Evolutionary conservation across 148 eudicot genomes (phyloP), one percentile per base, ranked within the genome.

Genomic region (Rhododendron simsii): DNA sequence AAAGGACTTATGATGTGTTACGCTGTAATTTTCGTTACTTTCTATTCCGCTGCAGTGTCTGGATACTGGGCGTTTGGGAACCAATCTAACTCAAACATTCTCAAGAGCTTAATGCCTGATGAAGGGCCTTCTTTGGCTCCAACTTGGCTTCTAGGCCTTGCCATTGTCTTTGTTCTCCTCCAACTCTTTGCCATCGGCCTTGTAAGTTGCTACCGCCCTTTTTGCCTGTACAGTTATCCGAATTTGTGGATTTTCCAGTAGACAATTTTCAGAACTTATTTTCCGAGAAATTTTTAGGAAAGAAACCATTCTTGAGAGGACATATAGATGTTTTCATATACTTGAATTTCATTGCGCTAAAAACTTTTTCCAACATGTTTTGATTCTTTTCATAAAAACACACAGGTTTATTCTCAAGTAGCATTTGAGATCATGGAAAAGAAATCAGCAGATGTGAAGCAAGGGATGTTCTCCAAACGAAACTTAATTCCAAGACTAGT

Each of bases 181-280:
- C 99, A 98, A 84, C 98, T 98, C 86, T 91, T 98, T 15, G 99
- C 99, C 90, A 98, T 98, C 81, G 95, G 96, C 86, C 90, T 98
- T 95, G 99, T 97, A 90, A 85, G 83, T 78, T 44, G 4, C 50
- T 78, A 23, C 16, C 2, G 6, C 76, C 37, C 76, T 71, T 41
- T 30, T 33, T 71, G 7, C 15, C 20, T 30, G 5, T 41, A 71
- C 15, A 71, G 39, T 33, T 69, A 23, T 63, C 30, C 4, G 37
- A 14, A 4, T 30, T 1, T 65, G 33, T 23, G 73, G 21, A 3
- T 55, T 55, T 16, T 26, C 15, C 73, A 10, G 73, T 26, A 8
- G 73, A n/a, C 12, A 13, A 67, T 67, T 67, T 67, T 67, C 33
- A 67, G 28, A 67, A 67, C 73, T 67, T 67, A 12, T 63, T 63